Evolutionary conservation across 768 basidiomycete genomes (phyloP).

Genomic region (Tylopilus subfusipes): DNA sequence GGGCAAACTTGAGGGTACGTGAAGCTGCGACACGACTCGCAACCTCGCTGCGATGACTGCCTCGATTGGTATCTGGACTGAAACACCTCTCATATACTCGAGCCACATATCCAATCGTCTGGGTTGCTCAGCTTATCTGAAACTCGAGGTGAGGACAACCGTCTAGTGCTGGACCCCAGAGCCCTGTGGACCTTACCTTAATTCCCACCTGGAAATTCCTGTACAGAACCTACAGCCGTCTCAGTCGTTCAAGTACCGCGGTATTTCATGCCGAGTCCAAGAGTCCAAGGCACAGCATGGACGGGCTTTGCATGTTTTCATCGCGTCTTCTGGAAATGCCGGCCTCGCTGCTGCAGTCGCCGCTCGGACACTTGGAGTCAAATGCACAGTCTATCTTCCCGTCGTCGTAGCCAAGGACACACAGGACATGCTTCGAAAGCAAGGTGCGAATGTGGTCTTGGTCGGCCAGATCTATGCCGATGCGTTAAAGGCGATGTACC

Average conservation of each 20-base stretch:
- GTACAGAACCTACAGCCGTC: conserved; percentile 66
- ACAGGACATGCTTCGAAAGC: conserved; percentile 45
- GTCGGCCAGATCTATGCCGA: conserved; percentile 57
- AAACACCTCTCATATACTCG: conserved; percentile 67
- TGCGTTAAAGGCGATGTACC: conserved; percentile 49
- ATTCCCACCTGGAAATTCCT: background rate
- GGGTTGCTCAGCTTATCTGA: conserved; percentile 57
- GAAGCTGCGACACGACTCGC: conserved; percentile 8
- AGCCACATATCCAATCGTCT: conserved; percentile 50
- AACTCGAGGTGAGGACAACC: conserved; percentile 57
- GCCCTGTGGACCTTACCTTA: background rate
- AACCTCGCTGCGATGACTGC: background rate
- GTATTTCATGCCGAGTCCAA: conserved; percentile 60
- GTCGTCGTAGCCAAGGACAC: conserved; percentile 47
- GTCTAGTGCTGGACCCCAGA: background rate
- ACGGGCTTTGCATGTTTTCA: conserved; percentile 53
- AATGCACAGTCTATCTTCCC: conserved; percentile 69
- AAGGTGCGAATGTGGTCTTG: conserved; percentile 58
- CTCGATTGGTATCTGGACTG: conserved; percentile 42
- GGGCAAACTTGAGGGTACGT: background rate
- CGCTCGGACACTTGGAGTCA: conserved; percentile 49
- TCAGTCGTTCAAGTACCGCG: conserved; percentile 76
- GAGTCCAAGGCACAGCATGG: conserved; percentile 50
- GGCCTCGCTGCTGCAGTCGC: conserved; percentile 68
- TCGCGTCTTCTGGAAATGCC: conserved; percentile 82